Conservation (phyloP, 192 early-diverging fungal genomes). For the Glomus cerebriforme region DNA sequence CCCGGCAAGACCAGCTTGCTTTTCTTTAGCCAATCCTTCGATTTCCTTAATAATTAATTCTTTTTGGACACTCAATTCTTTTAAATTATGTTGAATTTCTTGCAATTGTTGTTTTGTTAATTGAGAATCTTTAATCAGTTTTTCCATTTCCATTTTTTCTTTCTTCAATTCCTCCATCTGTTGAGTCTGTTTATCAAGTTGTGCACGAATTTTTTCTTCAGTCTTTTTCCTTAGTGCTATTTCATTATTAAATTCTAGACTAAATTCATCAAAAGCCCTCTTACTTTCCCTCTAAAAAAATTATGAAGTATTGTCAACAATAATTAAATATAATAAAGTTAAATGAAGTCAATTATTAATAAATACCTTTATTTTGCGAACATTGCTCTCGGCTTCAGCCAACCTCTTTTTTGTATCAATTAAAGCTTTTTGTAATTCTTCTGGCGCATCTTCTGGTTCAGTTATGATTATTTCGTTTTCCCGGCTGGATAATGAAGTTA, state of each 20-base stretch:
- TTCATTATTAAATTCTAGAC: conserved; percentile 41
- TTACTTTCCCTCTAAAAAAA: conserved; percentile 38
- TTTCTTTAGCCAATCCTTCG: conserved; percentile 37
- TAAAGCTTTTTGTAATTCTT: conserved; percentile 35
- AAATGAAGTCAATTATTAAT: not conserved
- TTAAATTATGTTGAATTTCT: conserved; percentile 38
- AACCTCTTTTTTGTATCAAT: conserved; percentile 34
- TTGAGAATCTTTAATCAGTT: conserved; percentile 17
- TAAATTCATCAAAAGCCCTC: conserved; percentile 40
- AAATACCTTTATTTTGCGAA: conserved; percentile 43
- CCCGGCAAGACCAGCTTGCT: conserved; percentile 46
- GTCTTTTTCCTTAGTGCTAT: conserved; percentile 28
- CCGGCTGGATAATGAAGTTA: conserved; percentile 8
- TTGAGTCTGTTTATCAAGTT: conserved; percentile 29
- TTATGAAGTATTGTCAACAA: conserved; percentile 1
- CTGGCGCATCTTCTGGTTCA: conserved; percentile 10
- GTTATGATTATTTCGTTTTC: conserved; percentile 11
- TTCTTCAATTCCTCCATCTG: not conserved
- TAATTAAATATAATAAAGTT: not conserved
- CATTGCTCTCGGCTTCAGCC: conserved; percentile 34
- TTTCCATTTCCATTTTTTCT: conserved; percentile 6
- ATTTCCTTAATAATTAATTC: conserved; percentile 40
- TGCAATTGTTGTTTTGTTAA: conserved; percentile 18
- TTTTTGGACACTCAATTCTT: conserved; percentile 37
- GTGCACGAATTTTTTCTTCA: conserved; percentile 37